Base-by-base conservation (phyloP, 352 stramenopile species). In the Elongisporangium undulatum region DNA sequence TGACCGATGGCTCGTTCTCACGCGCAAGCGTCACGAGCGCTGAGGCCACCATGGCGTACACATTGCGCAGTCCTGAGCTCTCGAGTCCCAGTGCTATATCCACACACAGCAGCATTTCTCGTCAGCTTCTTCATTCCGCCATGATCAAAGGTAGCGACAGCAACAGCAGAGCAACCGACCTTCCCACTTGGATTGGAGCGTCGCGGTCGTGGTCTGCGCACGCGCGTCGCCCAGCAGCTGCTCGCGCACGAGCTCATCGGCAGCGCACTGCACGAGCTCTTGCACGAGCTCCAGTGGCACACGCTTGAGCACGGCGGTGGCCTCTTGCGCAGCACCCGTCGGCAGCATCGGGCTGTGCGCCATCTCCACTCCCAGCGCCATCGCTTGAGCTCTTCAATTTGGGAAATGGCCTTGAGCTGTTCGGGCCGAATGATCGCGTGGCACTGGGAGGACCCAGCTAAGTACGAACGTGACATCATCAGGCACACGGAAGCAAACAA, bases 91-190 rank as follows among this genome's bases (percentile, higher is more conserved):
- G 12, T 19, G 49, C 62, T 71, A 4, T 73, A 58, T 57, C 58
- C 61, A 51, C 62, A 76, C 59, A 82, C 69, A 20, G 51, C 66
- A 53, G 58, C 66, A 76, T 0, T 61, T 16, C 2, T 1, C 8
- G 21, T 19, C 13, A 6, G 58, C 38, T 41, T 5, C 59, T 29
- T 21, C 66, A n/a, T n/a, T n/a, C n/a, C n/a, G n/a, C 66, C 20
- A 61, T 38, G 20, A 68, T 34, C 16, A 13, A n/a, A n/a, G n/a
- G n/a, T n/a, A n/a, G n/a, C n/a, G n/a, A 58, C 4, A 16, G 19
- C 26, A 34, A 39, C 12, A 52, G 52, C 34, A 38, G 38, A 24
- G 17, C n/a, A 12, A 59, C 15, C 4, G 20, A 39, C 2, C 20
- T 52, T 19, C 67, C 51, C 17, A 22, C 4, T 8, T 49, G 51